Evolutionary conservation across 768 basidiomycete genomes (phyloP).

Genomic region (Mycena alexandri): DNA sequence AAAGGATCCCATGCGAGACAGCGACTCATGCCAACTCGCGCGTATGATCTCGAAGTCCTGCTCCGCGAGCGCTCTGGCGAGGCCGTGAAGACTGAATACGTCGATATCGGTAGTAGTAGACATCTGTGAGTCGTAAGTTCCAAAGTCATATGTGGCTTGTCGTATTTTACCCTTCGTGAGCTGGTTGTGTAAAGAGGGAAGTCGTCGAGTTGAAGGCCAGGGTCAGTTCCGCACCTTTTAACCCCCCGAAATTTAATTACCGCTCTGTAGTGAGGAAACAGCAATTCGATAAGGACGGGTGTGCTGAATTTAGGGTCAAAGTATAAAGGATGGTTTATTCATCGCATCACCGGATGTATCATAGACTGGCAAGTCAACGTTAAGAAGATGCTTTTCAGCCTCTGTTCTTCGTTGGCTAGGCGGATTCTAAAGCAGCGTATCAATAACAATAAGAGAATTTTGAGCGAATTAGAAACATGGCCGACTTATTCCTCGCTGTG

Average conservation of each 20-base stretch:
- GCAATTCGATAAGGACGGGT: background rate
- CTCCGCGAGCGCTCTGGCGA: slow-evolving; percentile 20
- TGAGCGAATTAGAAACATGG: background rate
- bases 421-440: slow-evolving; percentile 41
- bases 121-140: slow-evolving; percentile 16
- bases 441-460: background rate
- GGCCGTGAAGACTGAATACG: slow-evolving; percentile 22
- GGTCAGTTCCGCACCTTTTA: slow-evolving; percentile 3
- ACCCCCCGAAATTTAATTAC: slow-evolving; percentile 8
- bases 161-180: background rate
- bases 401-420: slow-evolving; percentile 48
- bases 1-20: slow-evolving; percentile 10
- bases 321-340: background rate
- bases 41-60: slow-evolving; percentile 4
- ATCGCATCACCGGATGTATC: slow-evolving; percentile 9
- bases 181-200: background rate
- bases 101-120: background rate
- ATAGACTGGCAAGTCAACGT: too few relatives aligned
- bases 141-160: background rate
- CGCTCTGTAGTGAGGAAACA: slow-evolving; percentile 7
- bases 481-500: slow-evolving; percentile 64
- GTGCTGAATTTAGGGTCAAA: too few relatives aligned
- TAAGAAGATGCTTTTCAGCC: slow-evolving; percentile 30
- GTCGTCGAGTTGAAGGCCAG: background rate
- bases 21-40: background rate